phyloP scores from a whole-genome alignment of 805 yeast genomes.

The Jamesozyma piceae region DNA sequence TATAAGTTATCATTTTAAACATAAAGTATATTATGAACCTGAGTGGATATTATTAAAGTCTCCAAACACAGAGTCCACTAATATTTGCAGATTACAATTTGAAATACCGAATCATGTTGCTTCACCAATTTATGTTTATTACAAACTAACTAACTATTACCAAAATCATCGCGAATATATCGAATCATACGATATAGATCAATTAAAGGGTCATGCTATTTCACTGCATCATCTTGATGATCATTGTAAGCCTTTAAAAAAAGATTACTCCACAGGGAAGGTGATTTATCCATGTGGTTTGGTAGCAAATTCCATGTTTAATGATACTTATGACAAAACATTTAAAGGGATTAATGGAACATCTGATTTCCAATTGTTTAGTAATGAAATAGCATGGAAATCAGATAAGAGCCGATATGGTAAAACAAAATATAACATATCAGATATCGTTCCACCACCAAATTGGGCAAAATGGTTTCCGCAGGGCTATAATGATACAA shows the following conservation, averaged over 20 bases:
- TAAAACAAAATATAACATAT: conserved; percentile 48
- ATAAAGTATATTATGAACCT: conserved; percentile 33
- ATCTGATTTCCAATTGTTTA: conserved; percentile 32
- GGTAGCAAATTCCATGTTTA: conserved; percentile 71
- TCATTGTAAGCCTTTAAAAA: conserved; percentile 30
- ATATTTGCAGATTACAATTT: conserved; percentile 59
- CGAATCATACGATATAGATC: conserved; percentile 69
- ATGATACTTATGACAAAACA: conserved; percentile 59
- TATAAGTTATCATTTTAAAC: conserved; percentile 51
- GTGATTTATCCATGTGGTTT: conserved; percentile 71
- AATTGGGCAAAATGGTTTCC: conserved; percentile 68
- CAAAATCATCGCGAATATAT: conserved; percentile 95
- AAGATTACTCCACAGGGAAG: conserved; percentile 20
- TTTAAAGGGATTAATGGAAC: conserved; percentile 29
- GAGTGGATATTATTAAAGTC: conserved; percentile 52
- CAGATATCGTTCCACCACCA: conserved; percentile 72
- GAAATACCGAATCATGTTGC: conserved; percentile 59
- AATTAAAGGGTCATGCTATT: conserved; percentile 69
- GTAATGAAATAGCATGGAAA: conserved; percentile 59
- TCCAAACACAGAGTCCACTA: conserved; percentile 28
- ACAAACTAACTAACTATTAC: conserved; percentile 78
- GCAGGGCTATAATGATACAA: conserved; percentile 59
- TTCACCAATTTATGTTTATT: conserved; percentile 68
- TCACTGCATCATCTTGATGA: conserved; percentile 38
- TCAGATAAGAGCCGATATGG: conserved; percentile 55